Evolutionary conservation across 352 stramenopile species (phyloP).

Genomic region (Pythium pyrilobum): DNA sequence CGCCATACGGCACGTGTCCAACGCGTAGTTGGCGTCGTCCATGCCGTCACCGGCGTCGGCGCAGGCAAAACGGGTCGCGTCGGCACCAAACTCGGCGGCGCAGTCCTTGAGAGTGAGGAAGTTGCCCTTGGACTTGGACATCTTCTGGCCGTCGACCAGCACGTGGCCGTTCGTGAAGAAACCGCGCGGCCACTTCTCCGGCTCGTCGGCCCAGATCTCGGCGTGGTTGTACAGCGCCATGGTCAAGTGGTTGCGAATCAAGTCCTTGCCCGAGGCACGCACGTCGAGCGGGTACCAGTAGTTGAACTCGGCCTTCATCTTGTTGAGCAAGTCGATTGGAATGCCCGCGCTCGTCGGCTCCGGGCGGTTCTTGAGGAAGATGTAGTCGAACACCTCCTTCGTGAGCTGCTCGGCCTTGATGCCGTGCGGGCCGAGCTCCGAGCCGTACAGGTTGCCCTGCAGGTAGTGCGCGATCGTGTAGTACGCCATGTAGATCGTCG

Average conservation of each 20-base stretch:
- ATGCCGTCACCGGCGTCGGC: constrained; percentile 97
- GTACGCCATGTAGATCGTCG: constrained; percentile 99
- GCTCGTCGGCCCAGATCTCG: constrained; percentile 98
- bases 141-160: constrained; percentile 97
- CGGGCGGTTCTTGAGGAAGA: constrained; percentile 92
- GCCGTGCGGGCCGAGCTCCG: constrained; percentile 78
- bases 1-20: constrained; percentile 95
- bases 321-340: constrained; percentile 83
- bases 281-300: constrained; percentile 99
- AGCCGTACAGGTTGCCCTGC: constrained; percentile 95
- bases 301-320: constrained; percentile 96
- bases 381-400: constrained; percentile 98
- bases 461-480: constrained; percentile 99
- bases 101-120: constrained; percentile 99
- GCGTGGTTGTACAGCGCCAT: constrained; percentile 99
- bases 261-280: constrained; percentile 93
- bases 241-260: constrained; percentile 99
- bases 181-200: constrained; percentile 94
- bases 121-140: constrained; percentile 99
- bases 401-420: constrained; percentile 88
- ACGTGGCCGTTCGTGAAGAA: constrained; percentile 99
- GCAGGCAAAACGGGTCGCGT: constrained; percentile 96
- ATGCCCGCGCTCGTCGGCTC: constrained; percentile 86
- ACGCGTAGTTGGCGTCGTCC: constrained; percentile 99
- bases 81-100: constrained; percentile 93